Percentiles rank a stretch among this genome's conserved stretches.
phyloP scores from a whole-genome alignment of 352 stramenopile species.

The Phytopythium boreale region DNA sequence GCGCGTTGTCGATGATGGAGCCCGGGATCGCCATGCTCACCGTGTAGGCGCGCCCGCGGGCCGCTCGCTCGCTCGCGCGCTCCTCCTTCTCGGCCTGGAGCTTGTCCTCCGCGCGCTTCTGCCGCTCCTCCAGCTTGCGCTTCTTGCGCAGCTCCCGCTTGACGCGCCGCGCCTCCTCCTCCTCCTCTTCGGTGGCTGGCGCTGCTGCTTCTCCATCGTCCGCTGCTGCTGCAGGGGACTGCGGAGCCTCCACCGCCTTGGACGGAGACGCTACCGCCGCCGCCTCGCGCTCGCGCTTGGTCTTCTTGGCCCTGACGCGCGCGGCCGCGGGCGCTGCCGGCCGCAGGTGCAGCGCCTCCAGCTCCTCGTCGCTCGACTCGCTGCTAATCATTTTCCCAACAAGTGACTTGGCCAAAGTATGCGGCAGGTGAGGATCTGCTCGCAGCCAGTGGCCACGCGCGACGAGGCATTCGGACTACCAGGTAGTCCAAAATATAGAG shows the following conservation, averaged over 20 bases:
- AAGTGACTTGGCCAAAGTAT: background rate
- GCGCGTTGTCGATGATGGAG: slow-evolving; percentile 96
- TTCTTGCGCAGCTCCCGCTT: slow-evolving; percentile 76
- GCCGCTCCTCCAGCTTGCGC: slow-evolving; percentile 58
- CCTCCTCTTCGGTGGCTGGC: slow-evolving; percentile 1
- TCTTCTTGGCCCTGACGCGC: slow-evolving; percentile 25
- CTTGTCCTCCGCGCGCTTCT: slow-evolving; percentile 27
- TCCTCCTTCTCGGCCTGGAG: slow-evolving; percentile 35
- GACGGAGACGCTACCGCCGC: slow-evolving; percentile 9
- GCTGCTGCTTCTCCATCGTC: background rate
- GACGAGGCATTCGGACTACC: background rate
- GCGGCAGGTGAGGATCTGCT: background rate
- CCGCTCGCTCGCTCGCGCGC: slow-evolving; percentile 29
- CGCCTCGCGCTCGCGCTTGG: slow-evolving; percentile 27
- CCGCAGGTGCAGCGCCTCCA: slow-evolving; percentile 60
- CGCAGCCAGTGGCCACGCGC: background rate
- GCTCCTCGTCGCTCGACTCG: slow-evolving; percentile 70
- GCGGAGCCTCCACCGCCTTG: slow-evolving; percentile 4
- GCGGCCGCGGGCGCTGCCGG: slow-evolving; percentile 18
- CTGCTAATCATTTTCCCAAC: background rate
- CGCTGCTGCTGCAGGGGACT: background rate
- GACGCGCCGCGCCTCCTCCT: slow-evolving; percentile 20
- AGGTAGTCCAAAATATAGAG: background rate
- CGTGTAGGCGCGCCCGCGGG: slow-evolving; percentile 85
- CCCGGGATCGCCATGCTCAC: slow-evolving; percentile 96